Evolutionary conservation across 495 filamentous ascomycete genomes (phyloP), one percentile per base, ranked within the genome.

Genomic region (Penicillium coprophilum): DNA sequence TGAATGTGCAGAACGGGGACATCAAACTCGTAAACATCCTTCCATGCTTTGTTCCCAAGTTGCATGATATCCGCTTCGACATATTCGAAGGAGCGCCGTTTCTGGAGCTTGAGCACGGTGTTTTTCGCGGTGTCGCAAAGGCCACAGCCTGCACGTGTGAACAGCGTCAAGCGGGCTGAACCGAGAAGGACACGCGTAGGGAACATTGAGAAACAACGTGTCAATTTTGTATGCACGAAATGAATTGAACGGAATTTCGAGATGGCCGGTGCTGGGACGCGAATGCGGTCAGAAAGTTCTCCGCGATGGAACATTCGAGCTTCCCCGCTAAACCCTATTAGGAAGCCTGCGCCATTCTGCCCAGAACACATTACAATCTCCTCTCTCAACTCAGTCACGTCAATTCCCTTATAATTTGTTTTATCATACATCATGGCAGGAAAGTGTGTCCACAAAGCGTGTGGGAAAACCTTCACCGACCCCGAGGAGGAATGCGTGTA

Each of bases 391-490:
- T 52, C 9, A 43, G 5, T 52, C 9, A n/a, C 4, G 9, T 28
- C 13, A 31, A 17, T 39, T 27, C 13, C 39, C 15, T 31, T 31
- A 39, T 53, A 32, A 28, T 43, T 2, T 8, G 11, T 38, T 13
- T 38, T 32, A 3, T 36, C 63, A 50, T 54, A 58, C 59, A 72
- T 31, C 44, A 96, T 95, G 90, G 79, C 89, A 32, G 83, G 87
- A 64, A 97, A 95, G 77, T 98, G 94, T 71, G 89, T 96, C 50
- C 95, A 97, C 75, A 93, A 96, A 73, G 89, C 91, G 62, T 98
- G 94, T 72, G 90, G 87, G 64, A 99, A 96, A 80, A 69, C 77
- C 27, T 98, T 91, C 74, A 84, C 84, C 47, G 88, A 97, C 71
- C 73, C 84, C 6, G 84, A 92, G 41, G 95, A 97, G 70, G 79